Evolutionary conservation across 2,329 filamentous ascomycete species (phyloP).

Genomic region (Phialocephala subalpina): DNA sequence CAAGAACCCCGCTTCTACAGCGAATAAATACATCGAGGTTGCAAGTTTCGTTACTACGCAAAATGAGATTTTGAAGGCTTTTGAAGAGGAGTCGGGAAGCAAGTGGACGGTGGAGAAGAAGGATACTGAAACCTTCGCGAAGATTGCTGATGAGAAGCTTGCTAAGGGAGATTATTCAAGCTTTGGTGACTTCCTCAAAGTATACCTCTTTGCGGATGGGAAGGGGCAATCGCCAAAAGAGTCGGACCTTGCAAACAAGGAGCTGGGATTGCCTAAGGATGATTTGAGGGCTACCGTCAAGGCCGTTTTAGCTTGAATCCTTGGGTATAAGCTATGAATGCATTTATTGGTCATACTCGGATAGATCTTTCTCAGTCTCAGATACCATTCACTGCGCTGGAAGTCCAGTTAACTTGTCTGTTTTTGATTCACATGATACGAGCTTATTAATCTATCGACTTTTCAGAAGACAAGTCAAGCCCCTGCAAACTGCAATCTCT

Average conservation of each 20-base stretch:
- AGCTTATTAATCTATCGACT: too few species aligned
- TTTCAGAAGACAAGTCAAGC: too few species aligned
- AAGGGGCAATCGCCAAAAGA: constrained; percentile 18
- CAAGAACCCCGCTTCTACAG: constrained; percentile 42
- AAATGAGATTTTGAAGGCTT: constrained; percentile 42
- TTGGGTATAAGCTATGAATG: neutral
- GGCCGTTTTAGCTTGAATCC: neutral
- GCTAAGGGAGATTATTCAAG: constrained; percentile 29
- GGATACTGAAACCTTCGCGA: constrained; percentile 14
- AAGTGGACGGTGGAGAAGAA: constrained; percentile 38
- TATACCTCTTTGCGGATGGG: constrained; percentile 26
- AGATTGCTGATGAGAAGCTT: constrained; percentile 28
- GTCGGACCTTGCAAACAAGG: constrained; percentile 22
- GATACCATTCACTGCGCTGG: neutral
- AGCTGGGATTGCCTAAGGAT: constrained; percentile 29
- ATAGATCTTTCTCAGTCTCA: too few species aligned
- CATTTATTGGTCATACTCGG: neutral
- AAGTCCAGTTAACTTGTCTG: neutral
- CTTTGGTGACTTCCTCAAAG: constrained; percentile 28
- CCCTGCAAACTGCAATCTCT: too few species aligned
- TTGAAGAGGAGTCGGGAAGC: constrained; percentile 39
- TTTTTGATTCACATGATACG: too few species aligned
- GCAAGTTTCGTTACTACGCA: constrained; percentile 44
- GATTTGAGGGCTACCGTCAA: constrained; percentile 27
- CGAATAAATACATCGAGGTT: constrained; percentile 45